phyloP scores from a whole-genome alignment of 2,329 filamentous ascomycete genomes.

The Fusarium nygamai region DNA sequence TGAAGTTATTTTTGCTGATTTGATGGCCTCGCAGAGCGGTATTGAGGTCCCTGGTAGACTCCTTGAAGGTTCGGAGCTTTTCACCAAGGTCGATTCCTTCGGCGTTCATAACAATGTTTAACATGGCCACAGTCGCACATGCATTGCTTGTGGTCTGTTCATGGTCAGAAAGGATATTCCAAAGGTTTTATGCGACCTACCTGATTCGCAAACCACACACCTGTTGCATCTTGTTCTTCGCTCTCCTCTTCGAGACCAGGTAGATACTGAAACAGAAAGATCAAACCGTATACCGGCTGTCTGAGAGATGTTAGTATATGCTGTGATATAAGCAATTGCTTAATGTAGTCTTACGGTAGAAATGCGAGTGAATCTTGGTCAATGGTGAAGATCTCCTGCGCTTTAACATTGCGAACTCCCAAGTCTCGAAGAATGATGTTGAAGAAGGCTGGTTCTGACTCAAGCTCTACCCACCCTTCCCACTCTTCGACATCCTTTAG shows the following conservation, averaged over 20 bases:
- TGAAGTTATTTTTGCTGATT: conserved; percentile 77
- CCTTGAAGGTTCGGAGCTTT: conserved; percentile 77
- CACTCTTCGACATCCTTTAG: conserved; percentile 67
- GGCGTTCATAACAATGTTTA: conserved; percentile 94
- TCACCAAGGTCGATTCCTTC: conserved; percentile 72
- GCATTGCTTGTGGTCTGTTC: conserved; percentile 79
- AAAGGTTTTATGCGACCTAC: conserved; percentile 52
- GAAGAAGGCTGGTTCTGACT: conserved; percentile 91
- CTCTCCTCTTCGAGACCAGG: conserved; percentile 62
- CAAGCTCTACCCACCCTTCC: conserved; percentile 83
- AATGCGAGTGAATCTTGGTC: conserved; percentile 72
- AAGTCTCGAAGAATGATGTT: conserved; percentile 84
- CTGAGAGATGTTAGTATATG: conserved; percentile 52
- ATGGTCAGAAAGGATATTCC: conserved; percentile 13
- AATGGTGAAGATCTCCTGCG: conserved; percentile 80
- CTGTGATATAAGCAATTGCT: neutral
- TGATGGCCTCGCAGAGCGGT: conserved; percentile 80
- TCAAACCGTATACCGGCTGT: conserved; percentile 82
- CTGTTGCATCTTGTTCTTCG: conserved; percentile 63
- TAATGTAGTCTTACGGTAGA: conserved; percentile 63
- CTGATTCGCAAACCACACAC: conserved; percentile 95
- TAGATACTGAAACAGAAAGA: conserved; percentile 84
- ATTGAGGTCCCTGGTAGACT: conserved; percentile 73
- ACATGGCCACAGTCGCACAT: conserved; percentile 89
- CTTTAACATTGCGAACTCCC: conserved; percentile 76